Conservation (phyloP, 2,329 filamentous ascomycete genomes). For the Cladosporium sp. region DNA sequence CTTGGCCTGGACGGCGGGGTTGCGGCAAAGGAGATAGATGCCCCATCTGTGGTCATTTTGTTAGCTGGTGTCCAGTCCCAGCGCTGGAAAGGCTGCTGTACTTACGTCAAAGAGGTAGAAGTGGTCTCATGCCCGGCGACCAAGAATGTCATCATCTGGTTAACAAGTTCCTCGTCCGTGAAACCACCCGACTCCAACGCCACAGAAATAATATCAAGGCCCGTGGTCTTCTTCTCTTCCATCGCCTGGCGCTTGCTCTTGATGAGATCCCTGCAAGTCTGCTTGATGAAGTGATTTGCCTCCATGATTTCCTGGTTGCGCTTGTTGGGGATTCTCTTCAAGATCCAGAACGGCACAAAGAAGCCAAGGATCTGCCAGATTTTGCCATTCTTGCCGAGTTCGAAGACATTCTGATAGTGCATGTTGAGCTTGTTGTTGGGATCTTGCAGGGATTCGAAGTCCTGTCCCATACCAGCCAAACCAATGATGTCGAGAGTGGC, state of each 20-base stretch:
- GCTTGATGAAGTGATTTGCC: constrained; percentile 58
- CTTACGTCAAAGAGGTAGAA: constrained; percentile 31
- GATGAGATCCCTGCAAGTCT: constrained; percentile 65
- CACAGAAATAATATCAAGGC: constrained; percentile 72
- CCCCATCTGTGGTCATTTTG: constrained; percentile 37
- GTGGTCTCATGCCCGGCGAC: constrained; percentile 63
- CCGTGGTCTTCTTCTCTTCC: constrained; percentile 32
- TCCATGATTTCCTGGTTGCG: constrained; percentile 61
- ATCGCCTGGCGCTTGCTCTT: constrained; percentile 61
- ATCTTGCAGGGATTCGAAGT: constrained; percentile 51
- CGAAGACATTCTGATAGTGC: constrained; percentile 50
- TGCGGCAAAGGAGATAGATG: constrained; percentile 48
- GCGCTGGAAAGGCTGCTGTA: background rate
- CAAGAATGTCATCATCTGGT: constrained; percentile 70
- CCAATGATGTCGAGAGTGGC: constrained; percentile 58
- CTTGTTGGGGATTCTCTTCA: constrained; percentile 62
- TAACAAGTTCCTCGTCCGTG: constrained; percentile 72
- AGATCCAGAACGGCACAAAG: constrained; percentile 50
- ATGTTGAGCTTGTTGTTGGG: constrained; percentile 49
- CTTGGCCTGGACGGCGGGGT: constrained; percentile 46
- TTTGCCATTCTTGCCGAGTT: constrained; percentile 46
- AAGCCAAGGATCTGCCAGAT: constrained; percentile 53
- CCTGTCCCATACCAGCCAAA: constrained; percentile 52
- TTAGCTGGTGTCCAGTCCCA: background rate
- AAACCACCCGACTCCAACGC: constrained; percentile 74